Evolutionary conservation across 192 early-diverging fungal species (phyloP).

Genomic region (Coemansia sp.): DNA sequence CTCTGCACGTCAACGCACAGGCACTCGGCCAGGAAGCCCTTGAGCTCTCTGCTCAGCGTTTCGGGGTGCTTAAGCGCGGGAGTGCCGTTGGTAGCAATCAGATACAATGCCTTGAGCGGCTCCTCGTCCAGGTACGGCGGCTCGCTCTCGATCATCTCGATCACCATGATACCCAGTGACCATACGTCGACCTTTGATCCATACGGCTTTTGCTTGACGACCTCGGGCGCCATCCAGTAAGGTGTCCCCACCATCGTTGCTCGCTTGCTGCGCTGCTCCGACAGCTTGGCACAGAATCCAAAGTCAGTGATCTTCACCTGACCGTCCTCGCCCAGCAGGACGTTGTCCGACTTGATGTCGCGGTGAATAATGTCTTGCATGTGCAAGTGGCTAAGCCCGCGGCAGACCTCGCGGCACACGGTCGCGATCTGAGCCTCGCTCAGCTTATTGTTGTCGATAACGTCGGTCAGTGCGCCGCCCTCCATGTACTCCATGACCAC

Average conservation of each 20-base stretch:
- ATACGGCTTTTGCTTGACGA: constrained; percentile 82
- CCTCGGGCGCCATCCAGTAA: constrained; percentile 89
- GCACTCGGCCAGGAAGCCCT: constrained; percentile 85
- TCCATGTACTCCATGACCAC: constrained; percentile 99
- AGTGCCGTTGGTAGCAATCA: constrained; percentile 96
- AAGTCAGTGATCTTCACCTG: constrained; percentile 94
- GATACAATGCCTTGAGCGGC: constrained; percentile 91
- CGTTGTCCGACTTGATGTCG: constrained; percentile 90
- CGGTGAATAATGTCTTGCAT: constrained; percentile 84
- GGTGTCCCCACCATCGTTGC: constrained; percentile 90
- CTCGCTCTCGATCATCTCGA: constrained; percentile 97
- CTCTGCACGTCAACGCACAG: constrained; percentile 87
- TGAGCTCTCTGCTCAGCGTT: constrained; percentile 73
- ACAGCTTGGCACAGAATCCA: constrained; percentile 92
- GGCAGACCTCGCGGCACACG: constrained; percentile 83
- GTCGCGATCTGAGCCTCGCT: constrained; percentile 94
- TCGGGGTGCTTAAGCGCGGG: constrained; percentile 90
- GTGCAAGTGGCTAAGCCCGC: constrained; percentile 82
- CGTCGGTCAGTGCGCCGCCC: constrained; percentile 95
- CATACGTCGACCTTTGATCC: constrained; percentile 83
- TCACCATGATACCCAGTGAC: constrained; percentile 97
- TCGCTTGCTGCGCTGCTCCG: constrained; percentile 81
- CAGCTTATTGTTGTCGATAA: constrained; percentile 93
- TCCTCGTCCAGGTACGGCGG: constrained; percentile 96
- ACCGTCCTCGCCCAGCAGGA: constrained; percentile 77